These are phyloP conservation scores for Cyclotella baltica DNA, from an alignment of 108 stramenopile genomes.

Conservation along the genomic window DNA sequence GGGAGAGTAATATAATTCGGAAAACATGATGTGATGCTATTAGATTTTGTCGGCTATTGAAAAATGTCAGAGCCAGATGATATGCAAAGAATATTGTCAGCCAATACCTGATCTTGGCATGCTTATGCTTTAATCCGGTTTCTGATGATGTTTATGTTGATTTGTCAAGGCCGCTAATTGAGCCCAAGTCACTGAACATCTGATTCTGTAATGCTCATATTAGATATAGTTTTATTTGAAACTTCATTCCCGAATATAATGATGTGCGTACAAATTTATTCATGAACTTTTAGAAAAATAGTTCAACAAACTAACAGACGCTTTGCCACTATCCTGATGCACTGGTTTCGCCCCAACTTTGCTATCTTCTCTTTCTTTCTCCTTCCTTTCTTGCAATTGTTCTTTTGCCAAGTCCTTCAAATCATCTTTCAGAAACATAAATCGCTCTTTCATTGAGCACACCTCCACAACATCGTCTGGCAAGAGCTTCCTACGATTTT, in stretches of 20 bases:
- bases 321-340: constrained; percentile 1
- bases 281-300: constrained; percentile 1
- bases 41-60: too few species aligned
- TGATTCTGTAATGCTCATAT: too few species aligned
- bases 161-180: too few species aligned
- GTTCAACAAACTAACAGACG: constrained; percentile 13
- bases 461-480: constrained; percentile 83
- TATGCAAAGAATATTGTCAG: too few species aligned
- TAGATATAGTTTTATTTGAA: too few species aligned
- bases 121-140: too few species aligned
- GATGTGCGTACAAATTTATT: neutral
- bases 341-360: constrained; percentile 8
- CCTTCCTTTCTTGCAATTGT: constrained; percentile 31
- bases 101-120: too few species aligned
- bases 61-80: too few species aligned
- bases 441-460: constrained; percentile 67
- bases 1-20: too few species aligned
- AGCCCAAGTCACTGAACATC: too few species aligned
- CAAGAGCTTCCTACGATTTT: constrained; percentile 78
- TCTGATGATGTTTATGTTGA: too few species aligned
- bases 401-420: constrained; percentile 46
- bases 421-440: constrained; percentile 80
- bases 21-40: too few species aligned
- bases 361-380: constrained; percentile 39
- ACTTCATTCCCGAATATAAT: neutral